Evolutionary conservation across 805 yeast species (phyloP).

Genomic region (Komagataella phaffii): DNA sequence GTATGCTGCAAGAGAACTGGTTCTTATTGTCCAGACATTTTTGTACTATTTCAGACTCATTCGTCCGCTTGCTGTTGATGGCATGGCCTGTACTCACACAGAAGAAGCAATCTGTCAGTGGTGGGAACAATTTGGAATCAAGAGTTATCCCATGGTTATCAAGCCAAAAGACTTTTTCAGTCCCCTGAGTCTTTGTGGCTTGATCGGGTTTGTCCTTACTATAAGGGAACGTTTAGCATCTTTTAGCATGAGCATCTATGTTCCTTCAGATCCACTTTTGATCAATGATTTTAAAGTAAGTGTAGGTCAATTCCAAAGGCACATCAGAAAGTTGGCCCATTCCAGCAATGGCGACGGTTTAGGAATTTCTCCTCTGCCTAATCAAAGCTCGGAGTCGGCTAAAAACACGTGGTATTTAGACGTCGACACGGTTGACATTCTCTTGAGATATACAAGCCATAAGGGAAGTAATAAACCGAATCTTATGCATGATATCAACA

Average conservation of each 20-base stretch:
- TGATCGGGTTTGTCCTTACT: slow-evolving; percentile 65
- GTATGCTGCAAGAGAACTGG: slow-evolving; percentile 64
- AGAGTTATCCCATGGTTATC: slow-evolving; percentile 17
- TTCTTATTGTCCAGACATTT: slow-evolving; percentile 61
- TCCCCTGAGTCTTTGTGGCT: slow-evolving; percentile 54
- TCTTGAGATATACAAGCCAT: slow-evolving; percentile 4
- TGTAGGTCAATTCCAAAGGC: slow-evolving; percentile 65
- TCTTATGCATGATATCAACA: slow-evolving; percentile 19
- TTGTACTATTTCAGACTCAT: slow-evolving; percentile 67
- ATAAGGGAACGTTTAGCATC: slow-evolving; percentile 53
- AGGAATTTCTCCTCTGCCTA: slow-evolving; percentile 21
- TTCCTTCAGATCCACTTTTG: slow-evolving; percentile 77
- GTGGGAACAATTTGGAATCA: slow-evolving; percentile 70
- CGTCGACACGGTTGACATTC: slow-evolving; percentile 3
- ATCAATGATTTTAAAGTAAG: slow-evolving; percentile 54
- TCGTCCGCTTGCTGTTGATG: slow-evolving; percentile 64
- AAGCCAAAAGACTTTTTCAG: slow-evolving; percentile 32
- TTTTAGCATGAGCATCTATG: slow-evolving; percentile 37
- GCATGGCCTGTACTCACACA: slow-evolving; percentile 70
- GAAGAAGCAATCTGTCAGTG: slow-evolving; percentile 58
- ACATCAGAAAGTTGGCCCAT: slow-evolving; percentile 1
- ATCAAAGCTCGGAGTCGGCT: slow-evolving; percentile 29
- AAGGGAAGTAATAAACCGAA: slow-evolving; percentile 18
- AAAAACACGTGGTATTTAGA: background rate
- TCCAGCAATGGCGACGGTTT: slow-evolving; percentile 16